These are phyloP conservation scores for Melanogaster broomeanus DNA, from an alignment of 768 basidiomycete genomes.

Conservation along the genomic window DNA sequence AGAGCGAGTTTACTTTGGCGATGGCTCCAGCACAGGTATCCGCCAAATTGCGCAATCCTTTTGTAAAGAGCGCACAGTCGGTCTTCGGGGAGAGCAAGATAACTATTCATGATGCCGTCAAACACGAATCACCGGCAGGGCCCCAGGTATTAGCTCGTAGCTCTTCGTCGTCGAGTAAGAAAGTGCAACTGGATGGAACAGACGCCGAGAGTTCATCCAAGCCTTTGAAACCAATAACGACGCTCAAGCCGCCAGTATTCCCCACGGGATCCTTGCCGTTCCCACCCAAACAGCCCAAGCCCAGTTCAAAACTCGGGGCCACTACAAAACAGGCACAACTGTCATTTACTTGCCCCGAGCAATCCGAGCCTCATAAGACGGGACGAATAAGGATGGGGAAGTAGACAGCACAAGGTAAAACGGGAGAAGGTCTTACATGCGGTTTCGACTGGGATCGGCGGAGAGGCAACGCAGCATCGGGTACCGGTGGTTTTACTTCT, in stretches of 20 bases:
- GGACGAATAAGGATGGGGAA: not conserved
- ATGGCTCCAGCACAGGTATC: slow-evolving; percentile 3
- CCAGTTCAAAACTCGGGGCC: slow-evolving; percentile 3
- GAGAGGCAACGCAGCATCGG: too few species aligned
- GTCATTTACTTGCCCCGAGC: slow-evolving; percentile 8
- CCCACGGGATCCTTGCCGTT: slow-evolving; percentile 24
- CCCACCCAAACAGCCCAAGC: not conserved
- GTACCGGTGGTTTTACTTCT: too few species aligned
- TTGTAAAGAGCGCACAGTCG: slow-evolving; percentile 12
- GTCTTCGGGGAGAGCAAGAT: slow-evolving; percentile 18
- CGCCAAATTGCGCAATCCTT: slow-evolving; percentile 23
- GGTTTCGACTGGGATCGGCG: too few species aligned
- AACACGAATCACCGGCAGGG: not conserved
- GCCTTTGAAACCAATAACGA: slow-evolving; percentile 31
- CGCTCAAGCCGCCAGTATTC: slow-evolving; percentile 28
- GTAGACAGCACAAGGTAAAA: too few species aligned
- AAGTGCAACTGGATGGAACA: not conserved
- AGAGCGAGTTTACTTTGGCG: slow-evolving; percentile 20
- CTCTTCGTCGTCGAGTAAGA: slow-evolving; percentile 9
- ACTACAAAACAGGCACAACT: slow-evolving; percentile 22
- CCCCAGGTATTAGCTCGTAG: not conserved
- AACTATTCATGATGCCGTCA: not conserved
- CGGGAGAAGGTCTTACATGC: too few species aligned
- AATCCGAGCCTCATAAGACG: too few species aligned
- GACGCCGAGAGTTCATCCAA: slow-evolving; percentile 3